Base-by-base conservation (phyloP, 495 filamentous ascomycete species). In the Penicillium steckii region DNA sequence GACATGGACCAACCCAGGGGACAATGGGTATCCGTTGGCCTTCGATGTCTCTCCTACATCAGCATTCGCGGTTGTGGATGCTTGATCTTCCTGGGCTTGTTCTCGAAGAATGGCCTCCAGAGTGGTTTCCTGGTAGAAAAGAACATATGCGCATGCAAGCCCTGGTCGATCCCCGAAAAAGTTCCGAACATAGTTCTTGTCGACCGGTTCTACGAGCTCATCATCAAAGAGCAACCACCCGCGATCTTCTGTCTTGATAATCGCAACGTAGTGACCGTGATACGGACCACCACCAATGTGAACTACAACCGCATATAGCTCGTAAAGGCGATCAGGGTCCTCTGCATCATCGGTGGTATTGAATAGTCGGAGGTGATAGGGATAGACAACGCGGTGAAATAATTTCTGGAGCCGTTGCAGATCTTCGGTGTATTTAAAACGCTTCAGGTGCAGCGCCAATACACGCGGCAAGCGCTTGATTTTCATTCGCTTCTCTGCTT, bases 401-500 rank as follows among this genome's bases (percentile, higher is more conserved):
- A 98, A 80, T 68, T 98, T 98, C 67, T 97, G 93, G 42, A 97
- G 74, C 35, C 92, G 84, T 56, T 91, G 91, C 52, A 94, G 80
- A 61, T 97, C 92, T 61, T 97, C 94, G 15, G 92, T 95, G 60
- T 96, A 97, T 71, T 98, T 97, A 77, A 98, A 98, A 46, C 94
- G 80, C 64, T 98, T 98, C 48, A 98, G 72, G 60, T 98, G 95
- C 45, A 98, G 71, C 8, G 94, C 91, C 49, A 98, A 69, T 32
- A 98, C 91, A 58, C 88, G 90, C 1, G 94, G 94, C 54, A 97
- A 73, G 48, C 90, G 84, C 71, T 98, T 98, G 55, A 98, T 91
- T 77, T 98, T 98, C 94, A 98, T 98, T 12, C 94, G 82, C 76
- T 98, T 98, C 65, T 97, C 94, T 0, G 94, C 94, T 71, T 98